Conservation (phyloP, 2,329 filamentous ascomycete species). For the Elsinoe arachidis region DNA sequence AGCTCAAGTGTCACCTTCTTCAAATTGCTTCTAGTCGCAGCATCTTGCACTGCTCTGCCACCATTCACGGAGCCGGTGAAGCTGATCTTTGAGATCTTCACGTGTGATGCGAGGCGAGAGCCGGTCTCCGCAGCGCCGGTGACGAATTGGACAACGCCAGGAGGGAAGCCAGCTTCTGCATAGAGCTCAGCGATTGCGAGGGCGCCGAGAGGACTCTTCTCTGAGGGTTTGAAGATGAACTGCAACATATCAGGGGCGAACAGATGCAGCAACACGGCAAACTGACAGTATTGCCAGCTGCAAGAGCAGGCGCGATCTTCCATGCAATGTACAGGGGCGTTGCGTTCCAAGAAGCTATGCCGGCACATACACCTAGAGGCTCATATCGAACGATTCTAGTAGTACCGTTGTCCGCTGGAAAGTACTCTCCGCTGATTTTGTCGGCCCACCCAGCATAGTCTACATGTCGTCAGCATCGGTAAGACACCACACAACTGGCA, state of each 20-base stretch:
- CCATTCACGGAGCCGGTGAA: constrained; percentile 68
- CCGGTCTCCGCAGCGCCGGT: constrained; percentile 53
- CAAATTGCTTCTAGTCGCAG: constrained; percentile 32
- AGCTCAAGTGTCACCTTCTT: constrained; percentile 54
- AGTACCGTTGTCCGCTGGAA: constrained; percentile 10
- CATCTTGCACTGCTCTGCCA: constrained; percentile 40
- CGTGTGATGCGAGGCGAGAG: constrained; percentile 56
- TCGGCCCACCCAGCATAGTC: constrained; percentile 17
- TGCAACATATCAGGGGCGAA: not conserved
- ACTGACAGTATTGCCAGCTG: constrained; percentile 13
- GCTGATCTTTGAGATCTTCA: constrained; percentile 64
- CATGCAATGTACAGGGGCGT: constrained; percentile 5
- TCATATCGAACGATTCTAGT: constrained; percentile 30
- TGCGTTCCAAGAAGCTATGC: constrained; percentile 36
- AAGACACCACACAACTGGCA: no score
- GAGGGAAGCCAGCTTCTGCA: constrained; percentile 63
- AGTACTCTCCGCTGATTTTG: constrained; percentile 15
- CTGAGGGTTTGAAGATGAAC: constrained; percentile 47
- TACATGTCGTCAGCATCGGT: not conserved
- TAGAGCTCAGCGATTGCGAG: constrained; percentile 57
- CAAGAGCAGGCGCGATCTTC: constrained; percentile 13
- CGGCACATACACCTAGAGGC: constrained; percentile 35
- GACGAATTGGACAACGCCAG: constrained; percentile 67
- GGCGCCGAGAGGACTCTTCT: constrained; percentile 48
- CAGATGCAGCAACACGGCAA: not conserved